Conservation (phyloP, 805 yeast genomes). For the Wickerhamomyces bovis region DNA sequence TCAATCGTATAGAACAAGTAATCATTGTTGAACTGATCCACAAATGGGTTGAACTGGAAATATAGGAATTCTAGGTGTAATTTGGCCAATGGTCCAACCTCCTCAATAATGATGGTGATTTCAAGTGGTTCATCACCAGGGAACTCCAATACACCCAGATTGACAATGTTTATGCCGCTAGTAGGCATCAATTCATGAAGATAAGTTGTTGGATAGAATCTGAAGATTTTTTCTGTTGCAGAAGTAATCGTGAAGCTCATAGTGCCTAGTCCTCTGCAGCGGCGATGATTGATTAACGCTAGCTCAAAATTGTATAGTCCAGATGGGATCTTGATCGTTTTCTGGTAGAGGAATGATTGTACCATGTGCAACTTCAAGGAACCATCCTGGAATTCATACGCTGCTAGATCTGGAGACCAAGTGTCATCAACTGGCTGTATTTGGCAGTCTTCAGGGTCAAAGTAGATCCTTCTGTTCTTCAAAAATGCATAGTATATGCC, state of each 20-base stretch:
- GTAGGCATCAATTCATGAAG: conserved; percentile 54
- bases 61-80: conserved; percentile 43
- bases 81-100: conserved; percentile 48
- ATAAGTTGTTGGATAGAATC: conserved; percentile 45
- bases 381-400: not conserved
- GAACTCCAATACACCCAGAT: conserved; percentile 43
- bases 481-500: conserved; percentile 43
- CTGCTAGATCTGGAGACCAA: not conserved
- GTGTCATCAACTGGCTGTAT: conserved; percentile 16
- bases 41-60: conserved; percentile 14
- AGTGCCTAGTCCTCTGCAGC: conserved; percentile 44
- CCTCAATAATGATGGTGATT: conserved; percentile 46
- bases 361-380: conserved; percentile 6
- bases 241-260: conserved; percentile 44
- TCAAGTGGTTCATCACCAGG: conserved; percentile 18
- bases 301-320: conserved; percentile 20
- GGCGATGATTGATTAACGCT: conserved; percentile 6
- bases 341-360: conserved; percentile 7
- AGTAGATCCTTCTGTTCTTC: conserved; percentile 46
- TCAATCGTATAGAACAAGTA: not conserved
- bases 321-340: conserved; percentile 5
- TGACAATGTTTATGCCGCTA: conserved; percentile 41
- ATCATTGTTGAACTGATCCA: not conserved
- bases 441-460: conserved; percentile 37
- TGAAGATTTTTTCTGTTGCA: conserved; percentile 12